Conservation (phyloP, 2,329 filamentous ascomycete species). For the Talaromyces sp. region DNA sequence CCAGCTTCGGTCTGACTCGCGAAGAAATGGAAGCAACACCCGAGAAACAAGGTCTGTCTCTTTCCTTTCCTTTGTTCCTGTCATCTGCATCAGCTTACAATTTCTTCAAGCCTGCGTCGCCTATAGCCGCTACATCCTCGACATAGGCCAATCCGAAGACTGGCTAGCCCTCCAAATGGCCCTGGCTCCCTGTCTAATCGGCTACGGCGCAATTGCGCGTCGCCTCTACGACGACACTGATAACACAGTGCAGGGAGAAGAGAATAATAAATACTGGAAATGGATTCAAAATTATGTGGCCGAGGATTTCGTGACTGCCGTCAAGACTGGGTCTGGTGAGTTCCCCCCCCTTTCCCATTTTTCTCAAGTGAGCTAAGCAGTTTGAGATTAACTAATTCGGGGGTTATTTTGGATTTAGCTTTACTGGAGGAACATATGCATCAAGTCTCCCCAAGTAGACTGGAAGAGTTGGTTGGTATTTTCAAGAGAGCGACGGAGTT, state of each 20-base stretch:
- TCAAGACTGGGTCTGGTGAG: constrained; percentile 63
- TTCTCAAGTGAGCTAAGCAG: not conserved
- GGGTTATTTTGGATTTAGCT: constrained; percentile 45
- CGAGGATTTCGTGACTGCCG: constrained; percentile 70
- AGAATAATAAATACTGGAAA: constrained; percentile 73
- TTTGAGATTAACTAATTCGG: not conserved
- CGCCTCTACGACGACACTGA: constrained; percentile 57
- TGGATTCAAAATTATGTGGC: constrained; percentile 90
- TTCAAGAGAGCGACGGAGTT: constrained; percentile 83
- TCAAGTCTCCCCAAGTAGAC: constrained; percentile 65
- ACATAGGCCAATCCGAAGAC: constrained; percentile 81
- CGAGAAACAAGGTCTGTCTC: constrained; percentile 62
- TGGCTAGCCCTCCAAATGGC: constrained; percentile 82
- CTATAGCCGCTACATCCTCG: constrained; percentile 81
- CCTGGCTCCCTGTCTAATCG: constrained; percentile 81
- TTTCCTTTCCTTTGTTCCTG: not conserved
- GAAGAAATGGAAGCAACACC: constrained; percentile 66
- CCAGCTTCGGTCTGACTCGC: constrained; percentile 69
- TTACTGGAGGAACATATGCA: constrained; percentile 70
- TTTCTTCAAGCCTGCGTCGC: constrained; percentile 61
- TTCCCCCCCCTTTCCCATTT: not conserved
- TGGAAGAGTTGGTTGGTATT: constrained; percentile 78
- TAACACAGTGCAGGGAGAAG: constrained; percentile 48
- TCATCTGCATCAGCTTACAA: not conserved
- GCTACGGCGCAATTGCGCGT: constrained; percentile 74